Base-by-base conservation (phyloP, 176 grass and related monocot species). In the Aegilops sharonensis region DNA sequence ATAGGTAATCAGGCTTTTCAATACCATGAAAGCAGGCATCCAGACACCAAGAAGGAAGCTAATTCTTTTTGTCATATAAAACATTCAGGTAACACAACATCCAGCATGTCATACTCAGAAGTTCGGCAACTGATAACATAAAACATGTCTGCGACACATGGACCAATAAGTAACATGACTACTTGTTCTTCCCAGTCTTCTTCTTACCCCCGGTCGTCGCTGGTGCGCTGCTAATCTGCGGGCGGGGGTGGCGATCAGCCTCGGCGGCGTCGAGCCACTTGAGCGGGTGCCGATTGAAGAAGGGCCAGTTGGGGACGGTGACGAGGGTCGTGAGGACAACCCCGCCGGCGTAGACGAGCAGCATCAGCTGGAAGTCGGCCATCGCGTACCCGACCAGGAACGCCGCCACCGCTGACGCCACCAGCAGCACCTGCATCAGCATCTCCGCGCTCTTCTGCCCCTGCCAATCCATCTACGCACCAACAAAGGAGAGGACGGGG, bases 371-470 rank as follows among this genome's bases (percentile, higher is more conserved):
- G 75, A 95, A 98, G 71, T 95, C 93, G 0, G 84, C 88, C 40
- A 95, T 74, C 7, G 69, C 70, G 82, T 94, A 98, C 17, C 94
- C 97, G 59, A 63, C 66, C 5, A 75, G 57, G 54, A 96, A 96
- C 66, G 92, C 92, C 12, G 66, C 94, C 34, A 93, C 85, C 20
- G 88, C 90, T 0, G 84, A 89, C 4, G 90, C 92, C 43, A 95
- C 84, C 67, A 98, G 84, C 81, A 95, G 78, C 78, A 96, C 85
- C 89, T 94, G 97, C 97, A 98, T 98, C 75, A 98, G 84, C 81
- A 94, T 87, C 91, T 98, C 96, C 45, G 92, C 88, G 34, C 61
- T 88, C 88, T 98, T 95, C 88, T 98, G 96, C 64, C 96, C 96
- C 89, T 95, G 91, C 96, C 94, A 98, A 89, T 98, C 96, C 96